Evolutionary conservation across 208 protist species (phyloP).

Genomic region (Acanthamoeba polyphaga): DNA sequence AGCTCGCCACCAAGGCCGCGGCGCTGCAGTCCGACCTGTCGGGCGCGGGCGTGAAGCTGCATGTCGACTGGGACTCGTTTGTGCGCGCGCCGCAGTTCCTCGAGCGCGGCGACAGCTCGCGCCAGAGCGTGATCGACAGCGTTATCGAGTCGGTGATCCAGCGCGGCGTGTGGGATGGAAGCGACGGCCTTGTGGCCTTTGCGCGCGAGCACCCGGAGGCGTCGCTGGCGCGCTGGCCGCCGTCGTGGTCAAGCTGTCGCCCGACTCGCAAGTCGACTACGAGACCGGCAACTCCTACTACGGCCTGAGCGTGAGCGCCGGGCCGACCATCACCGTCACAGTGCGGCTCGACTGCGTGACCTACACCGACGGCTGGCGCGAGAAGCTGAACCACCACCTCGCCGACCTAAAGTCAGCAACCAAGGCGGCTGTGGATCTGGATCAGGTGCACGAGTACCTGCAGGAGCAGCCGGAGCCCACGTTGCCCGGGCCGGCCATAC

Average conservation of each 20-base stretch:
- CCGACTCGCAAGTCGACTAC: not conserved
- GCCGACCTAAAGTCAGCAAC: not conserved
- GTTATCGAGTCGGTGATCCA: not conserved
- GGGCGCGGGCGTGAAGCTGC: not conserved
- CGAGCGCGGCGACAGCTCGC: not conserved
- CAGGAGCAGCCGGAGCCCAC: not conserved
- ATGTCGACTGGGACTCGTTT: not conserved
- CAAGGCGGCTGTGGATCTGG: not conserved
- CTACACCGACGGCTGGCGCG: slow-evolving; percentile 1
- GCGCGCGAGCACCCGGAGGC: not conserved
- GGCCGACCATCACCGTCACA: not conserved
- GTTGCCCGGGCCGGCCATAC: not conserved
- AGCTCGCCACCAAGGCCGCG: not conserved
- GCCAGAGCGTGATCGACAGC: not conserved
- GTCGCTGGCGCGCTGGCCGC: not conserved
- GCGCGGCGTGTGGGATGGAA: not conserved
- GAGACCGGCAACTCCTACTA: not conserved
- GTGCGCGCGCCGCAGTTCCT: not conserved
- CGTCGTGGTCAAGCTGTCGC: not conserved
- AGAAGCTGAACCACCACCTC: not conserved
- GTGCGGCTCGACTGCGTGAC: not conserved
- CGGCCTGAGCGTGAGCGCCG: not conserved
- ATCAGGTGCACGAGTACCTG: not conserved
- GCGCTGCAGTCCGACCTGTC: not conserved
- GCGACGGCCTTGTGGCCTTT: not conserved